A percentile compares a stretch with the other conserved stretches of the same genome.
Evolutionary conservation across 2,329 filamentous ascomycete species (phyloP).

Genomic region (Claviceps africana): DNA sequence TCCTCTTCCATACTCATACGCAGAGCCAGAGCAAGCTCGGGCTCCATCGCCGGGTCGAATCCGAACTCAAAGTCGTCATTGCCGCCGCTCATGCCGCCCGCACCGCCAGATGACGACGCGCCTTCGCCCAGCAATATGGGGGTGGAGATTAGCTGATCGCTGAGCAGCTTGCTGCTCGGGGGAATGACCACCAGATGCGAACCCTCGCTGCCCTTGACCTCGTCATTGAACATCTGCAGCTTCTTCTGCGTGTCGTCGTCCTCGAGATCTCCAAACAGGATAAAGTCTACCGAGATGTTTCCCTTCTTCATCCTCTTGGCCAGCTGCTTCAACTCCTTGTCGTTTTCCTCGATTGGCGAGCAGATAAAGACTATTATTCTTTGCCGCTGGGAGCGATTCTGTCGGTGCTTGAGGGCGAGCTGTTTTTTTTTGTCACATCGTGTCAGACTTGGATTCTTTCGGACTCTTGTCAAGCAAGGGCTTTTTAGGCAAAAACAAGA

Average conservation of each 20-base stretch:
- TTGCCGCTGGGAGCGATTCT: slow-evolving; percentile 94
- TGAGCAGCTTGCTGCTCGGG: slow-evolving; percentile 80
- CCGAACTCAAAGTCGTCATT: slow-evolving; percentile 60
- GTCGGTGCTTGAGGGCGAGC: slow-evolving; percentile 93
- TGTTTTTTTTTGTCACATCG: slow-evolving; percentile 33
- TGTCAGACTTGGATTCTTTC: background rate
- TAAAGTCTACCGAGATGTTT: slow-evolving; percentile 84
- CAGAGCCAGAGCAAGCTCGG: slow-evolving; percentile 83
- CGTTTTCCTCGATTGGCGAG: slow-evolving; percentile 77
- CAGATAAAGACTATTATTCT: slow-evolving; percentile 96
- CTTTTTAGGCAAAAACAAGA: background rate
- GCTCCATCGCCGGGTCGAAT: slow-evolving; percentile 82
- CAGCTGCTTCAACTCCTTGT: slow-evolving; percentile 76
- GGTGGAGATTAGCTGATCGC: slow-evolving; percentile 78
- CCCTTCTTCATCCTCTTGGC: slow-evolving; percentile 99
- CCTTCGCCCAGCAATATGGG: slow-evolving; percentile 81
- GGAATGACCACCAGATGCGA: slow-evolving; percentile 84
- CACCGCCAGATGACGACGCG: slow-evolving; percentile 30
- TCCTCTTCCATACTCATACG: slow-evolving; percentile 98
- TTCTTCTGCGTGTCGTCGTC: slow-evolving; percentile 84
- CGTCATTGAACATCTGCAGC: slow-evolving; percentile 83
- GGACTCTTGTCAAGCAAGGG: background rate
- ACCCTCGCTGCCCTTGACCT: slow-evolving; percentile 80
- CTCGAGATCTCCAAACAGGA: slow-evolving; percentile 87
- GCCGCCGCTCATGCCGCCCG: slow-evolving; percentile 43